These are phyloP conservation scores for Penicillium sclerotiorum DNA, from an alignment of 2,329 filamentous ascomycete genomes.

Conservation along the genomic window DNA sequence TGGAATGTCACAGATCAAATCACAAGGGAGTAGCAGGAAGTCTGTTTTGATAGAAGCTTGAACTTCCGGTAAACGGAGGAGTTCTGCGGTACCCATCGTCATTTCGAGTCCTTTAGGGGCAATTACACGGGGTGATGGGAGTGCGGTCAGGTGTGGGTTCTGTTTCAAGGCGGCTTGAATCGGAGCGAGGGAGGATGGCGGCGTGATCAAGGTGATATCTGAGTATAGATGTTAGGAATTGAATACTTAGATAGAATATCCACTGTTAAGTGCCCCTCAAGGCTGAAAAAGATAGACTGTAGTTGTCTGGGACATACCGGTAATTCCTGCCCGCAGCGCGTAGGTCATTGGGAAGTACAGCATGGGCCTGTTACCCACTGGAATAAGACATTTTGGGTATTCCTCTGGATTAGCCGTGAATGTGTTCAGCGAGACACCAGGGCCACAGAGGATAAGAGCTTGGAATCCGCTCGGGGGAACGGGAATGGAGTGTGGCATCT, in stretches of 20 bases:
- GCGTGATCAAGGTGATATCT: constrained; percentile 54
- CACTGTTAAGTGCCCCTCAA: background rate
- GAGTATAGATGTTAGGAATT: background rate
- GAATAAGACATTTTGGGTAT: constrained; percentile 43
- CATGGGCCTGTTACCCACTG: constrained; percentile 54
- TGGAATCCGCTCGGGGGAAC: constrained; percentile 62
- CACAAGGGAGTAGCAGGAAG: constrained; percentile 89
- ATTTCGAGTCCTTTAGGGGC: constrained; percentile 75
- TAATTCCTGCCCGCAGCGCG: constrained; percentile 53
- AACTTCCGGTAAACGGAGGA: constrained; percentile 82
- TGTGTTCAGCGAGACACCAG: constrained; percentile 52
- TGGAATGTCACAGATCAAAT: constrained; percentile 86
- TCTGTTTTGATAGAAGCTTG: constrained; percentile 77
- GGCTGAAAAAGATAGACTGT: no score
- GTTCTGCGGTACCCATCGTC: constrained; percentile 85
- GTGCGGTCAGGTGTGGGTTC: constrained; percentile 54
- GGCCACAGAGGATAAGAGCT: constrained; percentile 47
- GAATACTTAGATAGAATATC: background rate
- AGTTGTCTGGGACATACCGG: constrained; percentile 38
- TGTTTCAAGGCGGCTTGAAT: constrained; percentile 52
- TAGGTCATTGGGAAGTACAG: constrained; percentile 54
- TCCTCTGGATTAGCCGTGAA: constrained; percentile 54
- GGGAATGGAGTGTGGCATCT: constrained; percentile 14
- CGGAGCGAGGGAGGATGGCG: constrained; percentile 45
- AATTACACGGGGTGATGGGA: constrained; percentile 68